Conservation (phyloP, 257 asterid species). For the Plantago ovata region DNA sequence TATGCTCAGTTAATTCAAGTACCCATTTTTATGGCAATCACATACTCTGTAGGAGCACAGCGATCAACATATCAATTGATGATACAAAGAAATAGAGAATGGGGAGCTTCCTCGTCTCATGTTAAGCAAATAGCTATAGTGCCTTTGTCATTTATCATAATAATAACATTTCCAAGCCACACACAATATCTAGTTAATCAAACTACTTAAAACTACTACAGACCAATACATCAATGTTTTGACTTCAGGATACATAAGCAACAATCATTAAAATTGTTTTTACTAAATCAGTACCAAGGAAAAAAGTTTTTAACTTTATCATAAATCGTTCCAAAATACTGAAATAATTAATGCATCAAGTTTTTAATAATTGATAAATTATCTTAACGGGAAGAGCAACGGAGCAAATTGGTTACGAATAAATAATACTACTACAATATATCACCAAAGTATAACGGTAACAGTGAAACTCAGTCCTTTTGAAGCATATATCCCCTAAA, state of each 20-base stretch:
- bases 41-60: background rate
- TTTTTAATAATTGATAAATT: too few relatives aligned
- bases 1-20: background rate
- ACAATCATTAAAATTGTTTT: background rate
- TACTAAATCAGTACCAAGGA: conserved; percentile 11
- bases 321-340: background rate
- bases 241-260: background rate
- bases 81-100: background rate
- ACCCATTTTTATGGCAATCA: background rate
- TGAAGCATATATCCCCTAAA: too few relatives aligned
- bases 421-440: too few relatives aligned
- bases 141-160: background rate
- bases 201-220: too few relatives aligned
- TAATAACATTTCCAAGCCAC: background rate
- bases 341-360: background rate
- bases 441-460: too few relatives aligned
- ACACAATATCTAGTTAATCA: too few relatives aligned
- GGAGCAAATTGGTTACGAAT: too few relatives aligned
- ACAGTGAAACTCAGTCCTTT: too few relatives aligned
- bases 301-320: conserved; percentile 3
- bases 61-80: background rate
- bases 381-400: too few relatives aligned
- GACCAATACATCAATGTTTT: too few relatives aligned
- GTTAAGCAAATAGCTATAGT: background rate
- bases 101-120: background rate